Evolutionary conservation across 192 early-diverging fungal species (phyloP), one percentile per base, ranked within the genome.

Genomic region (Chytriomyces sp.): DNA sequence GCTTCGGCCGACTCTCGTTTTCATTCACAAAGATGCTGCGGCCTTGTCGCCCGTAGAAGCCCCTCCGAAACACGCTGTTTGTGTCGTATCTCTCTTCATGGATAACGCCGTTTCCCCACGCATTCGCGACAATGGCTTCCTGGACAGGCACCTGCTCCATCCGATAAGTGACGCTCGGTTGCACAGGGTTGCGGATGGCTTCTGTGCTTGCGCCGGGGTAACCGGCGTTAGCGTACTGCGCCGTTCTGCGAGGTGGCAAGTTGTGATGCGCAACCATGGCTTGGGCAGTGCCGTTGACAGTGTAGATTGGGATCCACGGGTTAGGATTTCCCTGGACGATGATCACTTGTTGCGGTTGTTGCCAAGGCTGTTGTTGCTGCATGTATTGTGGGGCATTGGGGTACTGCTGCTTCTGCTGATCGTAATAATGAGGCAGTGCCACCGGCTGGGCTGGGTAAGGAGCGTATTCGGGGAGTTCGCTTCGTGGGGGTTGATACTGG

Each of bases 121-220:
- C 16, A 45, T 75, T 28, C 28, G 46, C 24, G 5, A 45, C 49
- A 45, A 75, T 24, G 9, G 73, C 73, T 48, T 75, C 62, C n/a
- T 24, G 45, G 5, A 75, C 20, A 1, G 73, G 73, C n/a, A 75
- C 73, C 11, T 18, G n/a, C n/a, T 66, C 28, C 7, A 50, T 10
- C 13, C 45, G 23, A 44, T 65, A 64, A 0, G 46, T 50, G 20
- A 66, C 20, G 18, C 62, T 48, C 5, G 49, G 61, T 20, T 75
- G 44, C 49, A 65, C 62, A 0, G 73, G 64, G 13, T 60, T 9
- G 7, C 6, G 8, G 26, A 75, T 75, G 2, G 73, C 73, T 0
- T 75, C 13, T 6, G 73, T 75, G 10, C 50, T 18, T 10, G 73
- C 73, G 63, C 73, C 73, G 11, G 73, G 73, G 43, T 46, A 75